Conservation (phyloP, 169 alveolate species). For the Plasmodium inui region DNA sequence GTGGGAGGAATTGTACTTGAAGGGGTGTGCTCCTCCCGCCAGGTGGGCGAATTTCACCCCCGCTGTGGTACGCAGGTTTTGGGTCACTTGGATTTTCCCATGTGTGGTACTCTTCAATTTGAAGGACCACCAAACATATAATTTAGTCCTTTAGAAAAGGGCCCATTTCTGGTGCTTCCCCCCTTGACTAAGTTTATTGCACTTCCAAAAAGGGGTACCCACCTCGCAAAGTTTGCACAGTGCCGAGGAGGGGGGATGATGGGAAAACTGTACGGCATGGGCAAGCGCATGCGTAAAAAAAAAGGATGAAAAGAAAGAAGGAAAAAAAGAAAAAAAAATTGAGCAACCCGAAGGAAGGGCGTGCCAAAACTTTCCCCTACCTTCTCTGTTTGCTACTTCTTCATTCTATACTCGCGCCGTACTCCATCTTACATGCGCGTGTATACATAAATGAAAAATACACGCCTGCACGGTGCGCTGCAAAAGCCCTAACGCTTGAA, state of each 20-base stretch:
- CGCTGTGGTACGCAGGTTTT: not conserved
- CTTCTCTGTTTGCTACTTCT: not conserved
- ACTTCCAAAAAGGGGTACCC: not conserved
- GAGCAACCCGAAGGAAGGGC: not conserved
- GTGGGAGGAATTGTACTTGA: not conserved
- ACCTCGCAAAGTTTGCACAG: not conserved
- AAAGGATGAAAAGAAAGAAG: not conserved
- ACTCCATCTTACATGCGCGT: not conserved
- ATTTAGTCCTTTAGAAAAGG: not conserved
- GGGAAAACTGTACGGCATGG: not conserved
- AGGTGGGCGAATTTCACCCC: not conserved
- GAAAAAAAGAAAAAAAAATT: not conserved
- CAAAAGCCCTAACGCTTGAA: not conserved
- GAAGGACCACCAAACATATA: not conserved
- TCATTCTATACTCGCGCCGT: not conserved
- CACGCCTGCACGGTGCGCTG: not conserved
- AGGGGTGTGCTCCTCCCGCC: not conserved
- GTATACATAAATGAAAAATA: not conserved
- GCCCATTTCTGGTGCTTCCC: not conserved
- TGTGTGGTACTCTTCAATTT: not conserved
- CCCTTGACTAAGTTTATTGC: too few relatives aligned
- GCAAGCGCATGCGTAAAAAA: not conserved
- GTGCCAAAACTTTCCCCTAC: not conserved
- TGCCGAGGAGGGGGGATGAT: not conserved
- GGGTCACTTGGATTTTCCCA: not conserved